A percentile compares a stretch with the other conserved stretches of the same genome.
Conservation (phyloP, 495 filamentous ascomycete species). For the Glarea lozoyensis region DNA sequence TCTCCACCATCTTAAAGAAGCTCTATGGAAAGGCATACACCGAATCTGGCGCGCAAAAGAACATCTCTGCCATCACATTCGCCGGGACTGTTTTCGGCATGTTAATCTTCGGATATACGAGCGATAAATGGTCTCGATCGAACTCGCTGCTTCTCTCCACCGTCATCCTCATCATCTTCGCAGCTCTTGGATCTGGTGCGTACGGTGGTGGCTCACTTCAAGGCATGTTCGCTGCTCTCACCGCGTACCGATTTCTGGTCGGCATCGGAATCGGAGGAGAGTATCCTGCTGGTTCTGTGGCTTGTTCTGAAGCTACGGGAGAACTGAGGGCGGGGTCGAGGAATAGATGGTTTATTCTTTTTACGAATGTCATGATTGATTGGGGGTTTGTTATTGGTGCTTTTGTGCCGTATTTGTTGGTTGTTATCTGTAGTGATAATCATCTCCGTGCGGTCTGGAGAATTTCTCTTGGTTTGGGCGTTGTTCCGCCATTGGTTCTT, state of each 20-base stretch:
- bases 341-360: constrained; percentile 87
- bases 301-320: constrained; percentile 73
- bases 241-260: constrained; percentile 75
- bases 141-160: constrained; percentile 75
- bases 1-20: constrained; percentile 56
- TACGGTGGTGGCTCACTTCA: constrained; percentile 56
- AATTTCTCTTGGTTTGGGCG: constrained; percentile 66
- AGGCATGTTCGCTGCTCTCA: constrained; percentile 73
- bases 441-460: constrained; percentile 70
- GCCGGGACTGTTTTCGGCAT: constrained; percentile 83
- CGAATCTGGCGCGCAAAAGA: constrained; percentile 54
- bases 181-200: constrained; percentile 65
- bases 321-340: constrained; percentile 72
- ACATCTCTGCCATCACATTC: constrained; percentile 75
- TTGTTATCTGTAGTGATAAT: constrained; percentile 57
- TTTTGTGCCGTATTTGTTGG: constrained; percentile 61
- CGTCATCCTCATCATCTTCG: constrained; percentile 74
- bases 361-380: constrained; percentile 87
- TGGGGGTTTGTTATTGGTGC: constrained; percentile 72
- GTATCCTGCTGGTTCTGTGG: constrained; percentile 84
- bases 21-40: constrained; percentile 59
- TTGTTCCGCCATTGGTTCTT: constrained; percentile 67
- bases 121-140: constrained; percentile 77
- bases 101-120: constrained; percentile 71
- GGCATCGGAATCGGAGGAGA: constrained; percentile 62